A percentile compares a stretch with the other conserved stretches of the same genome.
These are phyloP conservation scores for Beverwykella pulmonaria DNA, from an alignment of 495 filamentous ascomycete species.

Conservation along the genomic window DNA sequence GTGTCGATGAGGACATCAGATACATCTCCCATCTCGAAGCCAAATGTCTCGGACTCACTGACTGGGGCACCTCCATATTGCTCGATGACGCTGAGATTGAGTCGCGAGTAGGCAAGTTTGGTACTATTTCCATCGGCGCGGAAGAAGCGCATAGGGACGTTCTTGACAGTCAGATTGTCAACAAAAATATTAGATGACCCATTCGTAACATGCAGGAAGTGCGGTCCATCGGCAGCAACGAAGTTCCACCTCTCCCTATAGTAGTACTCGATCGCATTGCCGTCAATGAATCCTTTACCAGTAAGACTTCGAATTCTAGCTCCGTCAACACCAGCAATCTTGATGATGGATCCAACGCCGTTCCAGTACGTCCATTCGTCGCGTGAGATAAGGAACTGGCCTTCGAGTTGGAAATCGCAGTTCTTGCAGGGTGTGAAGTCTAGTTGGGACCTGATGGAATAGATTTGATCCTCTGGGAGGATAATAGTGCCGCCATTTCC, in stretches of 20 bases:
- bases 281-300: conserved; percentile 22
- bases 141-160: conserved; percentile 19
- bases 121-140: conserved; percentile 10
- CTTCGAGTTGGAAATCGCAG: conserved; percentile 29
- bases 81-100: conserved; percentile 1
- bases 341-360: conserved; percentile 6
- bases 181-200: conserved; percentile 6
- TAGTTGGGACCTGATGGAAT: conserved; percentile 16
- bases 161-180: conserved; percentile 8
- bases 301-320: conserved; percentile 15
- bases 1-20: background rate
- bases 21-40: conserved; percentile 17
- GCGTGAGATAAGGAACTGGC: background rate
- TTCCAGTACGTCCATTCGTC: conserved; percentile 17
- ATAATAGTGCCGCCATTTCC: conserved; percentile 22
- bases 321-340: background rate
- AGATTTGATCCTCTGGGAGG: conserved; percentile 1
- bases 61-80: background rate
- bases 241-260: background rate
- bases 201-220: conserved; percentile 20
- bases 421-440: conserved; percentile 19
- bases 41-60: conserved; percentile 10
- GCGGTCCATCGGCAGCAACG: background rate
- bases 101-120: background rate
- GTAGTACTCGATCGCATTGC: conserved; percentile 13